These are phyloP conservation scores for Kandelia obovata DNA, from an alignment of 345 rosid genomes.

Conservation along the genomic window DNA sequence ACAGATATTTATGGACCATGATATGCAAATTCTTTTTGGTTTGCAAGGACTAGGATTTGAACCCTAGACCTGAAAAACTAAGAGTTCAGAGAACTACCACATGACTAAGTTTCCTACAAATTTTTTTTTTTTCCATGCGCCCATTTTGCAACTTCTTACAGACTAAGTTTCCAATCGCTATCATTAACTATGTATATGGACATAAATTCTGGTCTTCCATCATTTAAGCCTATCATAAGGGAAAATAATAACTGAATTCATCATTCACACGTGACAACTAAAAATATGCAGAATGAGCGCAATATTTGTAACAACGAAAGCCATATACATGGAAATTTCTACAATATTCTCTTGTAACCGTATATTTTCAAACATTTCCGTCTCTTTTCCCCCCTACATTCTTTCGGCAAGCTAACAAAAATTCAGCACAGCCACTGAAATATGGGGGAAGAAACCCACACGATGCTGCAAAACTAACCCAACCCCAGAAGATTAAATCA, in stretches of 20 bases:
- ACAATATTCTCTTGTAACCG: neutral
- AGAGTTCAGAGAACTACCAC: neutral
- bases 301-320: neutral
- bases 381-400: too few relatives aligned
- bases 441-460: neutral
- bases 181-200: neutral
- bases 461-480: neutral
- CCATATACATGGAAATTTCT: neutral
- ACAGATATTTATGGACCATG: neutral
- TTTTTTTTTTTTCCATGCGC: neutral
- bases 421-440: neutral
- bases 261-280: constrained; percentile 13
- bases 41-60: too few relatives aligned
- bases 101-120: neutral
- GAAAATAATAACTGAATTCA: constrained; percentile 1
- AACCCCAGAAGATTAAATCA: neutral
- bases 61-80: too few relatives aligned
- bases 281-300: neutral
- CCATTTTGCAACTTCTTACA: neutral
- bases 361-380: neutral
- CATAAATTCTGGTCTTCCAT: neutral
- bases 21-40: neutral
- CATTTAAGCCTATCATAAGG: neutral
- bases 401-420: too few relatives aligned
- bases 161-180: constrained; percentile 8